Conservation (phyloP, 2,329 filamentous ascomycete genomes). For the Teratosphaeriaceae sp. region DNA sequence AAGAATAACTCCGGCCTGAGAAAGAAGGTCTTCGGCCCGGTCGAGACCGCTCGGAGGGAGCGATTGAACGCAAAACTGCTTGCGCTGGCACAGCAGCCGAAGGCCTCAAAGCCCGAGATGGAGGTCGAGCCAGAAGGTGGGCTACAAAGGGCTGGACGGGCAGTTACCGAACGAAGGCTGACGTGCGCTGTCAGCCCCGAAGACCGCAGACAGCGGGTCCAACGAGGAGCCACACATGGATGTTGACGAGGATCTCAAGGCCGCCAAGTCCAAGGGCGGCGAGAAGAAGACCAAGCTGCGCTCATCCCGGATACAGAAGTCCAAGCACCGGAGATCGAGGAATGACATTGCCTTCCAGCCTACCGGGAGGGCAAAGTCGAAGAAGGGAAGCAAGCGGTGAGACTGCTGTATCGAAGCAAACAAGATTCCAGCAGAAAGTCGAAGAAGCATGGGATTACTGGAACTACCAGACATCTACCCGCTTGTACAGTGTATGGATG, state of each 20-base stretch:
- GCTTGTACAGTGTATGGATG: no score
- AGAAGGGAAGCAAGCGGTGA: constrained; percentile 7
- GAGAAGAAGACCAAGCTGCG: constrained; percentile 6
- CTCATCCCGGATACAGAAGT: constrained; percentile 12
- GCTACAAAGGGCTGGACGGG: background rate
- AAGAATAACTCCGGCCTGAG: constrained; percentile 77
- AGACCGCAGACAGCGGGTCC: constrained; percentile 12
- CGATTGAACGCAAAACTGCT: constrained; percentile 80
- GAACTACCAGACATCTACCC: no score
- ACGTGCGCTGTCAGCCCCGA: no score
- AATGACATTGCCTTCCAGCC: constrained; percentile 14
- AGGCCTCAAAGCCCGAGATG: constrained; percentile 48
- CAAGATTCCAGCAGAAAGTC: no score
- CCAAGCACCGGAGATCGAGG: constrained; percentile 5
- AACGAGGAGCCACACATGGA: constrained; percentile 7
- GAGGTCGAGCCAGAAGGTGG: constrained; percentile 34
- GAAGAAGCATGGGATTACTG: no score
- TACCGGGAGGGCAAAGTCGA: constrained; percentile 8
- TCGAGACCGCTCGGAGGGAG: constrained; percentile 70
- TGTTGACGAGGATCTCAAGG: background rate
- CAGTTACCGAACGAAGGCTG: no score
- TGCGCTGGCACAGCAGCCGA: constrained; percentile 70
- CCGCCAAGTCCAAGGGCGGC: background rate
- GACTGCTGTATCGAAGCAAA: no score
- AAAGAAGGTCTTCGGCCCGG: constrained; percentile 74